phyloP scores from a whole-genome alignment of 352 stramenopile genomes.

The Pythium periplocum region DNA sequence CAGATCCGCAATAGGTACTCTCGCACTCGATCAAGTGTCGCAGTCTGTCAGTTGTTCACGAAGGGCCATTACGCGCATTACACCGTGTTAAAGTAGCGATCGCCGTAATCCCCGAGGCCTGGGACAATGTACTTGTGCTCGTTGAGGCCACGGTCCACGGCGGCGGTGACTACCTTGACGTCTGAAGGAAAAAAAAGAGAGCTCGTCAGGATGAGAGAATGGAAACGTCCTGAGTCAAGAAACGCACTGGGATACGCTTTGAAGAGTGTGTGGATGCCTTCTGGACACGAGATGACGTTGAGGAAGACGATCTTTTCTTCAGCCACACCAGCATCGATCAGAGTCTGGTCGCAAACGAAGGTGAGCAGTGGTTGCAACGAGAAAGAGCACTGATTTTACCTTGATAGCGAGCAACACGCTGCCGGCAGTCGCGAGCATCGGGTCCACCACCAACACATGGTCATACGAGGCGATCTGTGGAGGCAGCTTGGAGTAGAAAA shows the following conservation, averaged over 20 bases:
- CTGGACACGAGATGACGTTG: slow-evolving; percentile 92
- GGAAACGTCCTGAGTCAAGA: too few relatives aligned
- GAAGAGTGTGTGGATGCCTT: slow-evolving; percentile 84
- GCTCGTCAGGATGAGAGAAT: too few relatives aligned
- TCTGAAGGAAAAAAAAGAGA: slow-evolving; percentile 19
- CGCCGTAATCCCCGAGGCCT: slow-evolving; percentile 94
- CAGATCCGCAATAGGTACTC: too few relatives aligned
- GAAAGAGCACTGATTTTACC: slow-evolving; percentile 20
- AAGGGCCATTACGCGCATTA: not conserved
- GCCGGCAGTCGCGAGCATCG: slow-evolving; percentile 93
- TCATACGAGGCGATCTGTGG: slow-evolving; percentile 68
- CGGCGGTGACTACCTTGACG: slow-evolving; percentile 76
- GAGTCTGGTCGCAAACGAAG: slow-evolving; percentile 33
- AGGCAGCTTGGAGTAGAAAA: slow-evolving; percentile 96
- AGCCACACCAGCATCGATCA: slow-evolving; percentile 82
- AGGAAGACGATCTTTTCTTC: slow-evolving; percentile 92
- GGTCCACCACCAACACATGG: slow-evolving; percentile 94
- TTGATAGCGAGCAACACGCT: slow-evolving; percentile 90
- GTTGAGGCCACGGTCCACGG: slow-evolving; percentile 87
- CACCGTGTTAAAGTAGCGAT: slow-evolving; percentile 89
- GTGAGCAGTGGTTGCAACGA: not conserved
- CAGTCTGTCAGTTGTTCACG: too few relatives aligned
- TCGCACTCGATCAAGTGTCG: too few relatives aligned
- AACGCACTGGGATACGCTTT: slow-evolving; percentile 58
- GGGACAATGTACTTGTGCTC: slow-evolving; percentile 95